These are phyloP conservation scores for Chlorociboria aeruginascens DNA, from an alignment of 495 filamentous ascomycete genomes.

Conservation along the genomic window DNA sequence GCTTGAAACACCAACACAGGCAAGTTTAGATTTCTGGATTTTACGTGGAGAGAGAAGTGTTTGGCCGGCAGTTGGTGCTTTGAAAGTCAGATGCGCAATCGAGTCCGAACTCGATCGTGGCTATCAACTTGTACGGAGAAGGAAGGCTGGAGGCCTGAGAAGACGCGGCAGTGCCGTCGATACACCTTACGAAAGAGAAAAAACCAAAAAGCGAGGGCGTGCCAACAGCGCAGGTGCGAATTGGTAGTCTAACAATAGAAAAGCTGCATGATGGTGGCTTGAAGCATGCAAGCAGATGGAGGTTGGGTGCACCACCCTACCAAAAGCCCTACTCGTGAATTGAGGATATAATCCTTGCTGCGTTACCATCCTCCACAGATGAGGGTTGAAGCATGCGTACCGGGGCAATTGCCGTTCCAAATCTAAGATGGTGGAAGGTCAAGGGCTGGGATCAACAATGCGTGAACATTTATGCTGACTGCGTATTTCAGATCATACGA, in stretches of 20 bases:
- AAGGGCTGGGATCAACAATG: no score
- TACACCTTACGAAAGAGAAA: conserved; percentile 12
- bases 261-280: neutral
- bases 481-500: no score
- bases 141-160: conserved; percentile 34
- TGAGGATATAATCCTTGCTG: no score
- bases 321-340: no score
- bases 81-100: conserved; percentile 74
- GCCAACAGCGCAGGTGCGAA: conserved; percentile 18
- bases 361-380: no score
- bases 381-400: no score
- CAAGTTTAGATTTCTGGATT: conserved; percentile 76
- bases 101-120: conserved; percentile 78
- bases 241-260: conserved; percentile 4
- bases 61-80: conserved; percentile 80
- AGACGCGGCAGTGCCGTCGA: conserved; percentile 27
- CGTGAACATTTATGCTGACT: no score
- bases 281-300: neutral
- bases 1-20: conserved; percentile 66
- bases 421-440: no score
- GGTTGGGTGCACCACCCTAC: no score
- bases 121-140: conserved; percentile 64
- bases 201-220: conserved; percentile 11
- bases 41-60: conserved; percentile 72
- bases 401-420: no score